Evolutionary conservation across 1,284 basidiomycete genomes (phyloP), one percentile per base, ranked within the genome.

Genomic region (Sanghuangporus weigelae): DNA sequence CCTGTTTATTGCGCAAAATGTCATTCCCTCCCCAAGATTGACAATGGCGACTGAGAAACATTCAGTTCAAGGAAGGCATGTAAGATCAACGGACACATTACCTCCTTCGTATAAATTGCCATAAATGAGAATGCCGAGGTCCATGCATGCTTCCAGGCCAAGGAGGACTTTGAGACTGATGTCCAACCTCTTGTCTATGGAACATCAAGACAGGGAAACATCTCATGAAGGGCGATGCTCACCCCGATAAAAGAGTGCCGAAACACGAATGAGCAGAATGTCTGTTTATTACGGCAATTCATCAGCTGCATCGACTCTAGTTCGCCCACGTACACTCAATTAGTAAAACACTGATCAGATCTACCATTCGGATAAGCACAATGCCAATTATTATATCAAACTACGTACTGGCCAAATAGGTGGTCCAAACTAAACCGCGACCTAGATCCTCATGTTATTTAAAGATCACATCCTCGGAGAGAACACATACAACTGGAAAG

Each of bases 181-280:
- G 10, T 10, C 3, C 8, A 57, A 8, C 21, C 36, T 39, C 38
- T 39, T 57, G 8, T 57, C 55, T 57, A 19, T 7, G 4, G 3
- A 19, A 7, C 1, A 19, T 7, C 40, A 7, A 3, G n/a, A 3
- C 2, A 42, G 1, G 11, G 26, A 1, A 16, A 3, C 8, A 14
- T 40, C 7, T 39, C n/a, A 21, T n/a, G 31, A 35, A 26, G 10
- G 6, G 21, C 35, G 1, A 19, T 44, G 36, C 38, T 21, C 36
- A 35, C 58, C 46, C 23, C 50, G 40, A 12, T 51, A 46, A 10
- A 35, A 59, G 1, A 63, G 46, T 38, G 61, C 61, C 23, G 57
- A 19, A n/a, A 63, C 61, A 23, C 61, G 56, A 8, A 63, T 38
- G 7, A 40, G 35, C 14, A 63, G 46, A 10, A 63, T 53, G 50